Evolutionary conservation across 495 filamentous ascomycete genomes (phyloP).

Genomic region (Xanthoparmelia taractica): DNA sequence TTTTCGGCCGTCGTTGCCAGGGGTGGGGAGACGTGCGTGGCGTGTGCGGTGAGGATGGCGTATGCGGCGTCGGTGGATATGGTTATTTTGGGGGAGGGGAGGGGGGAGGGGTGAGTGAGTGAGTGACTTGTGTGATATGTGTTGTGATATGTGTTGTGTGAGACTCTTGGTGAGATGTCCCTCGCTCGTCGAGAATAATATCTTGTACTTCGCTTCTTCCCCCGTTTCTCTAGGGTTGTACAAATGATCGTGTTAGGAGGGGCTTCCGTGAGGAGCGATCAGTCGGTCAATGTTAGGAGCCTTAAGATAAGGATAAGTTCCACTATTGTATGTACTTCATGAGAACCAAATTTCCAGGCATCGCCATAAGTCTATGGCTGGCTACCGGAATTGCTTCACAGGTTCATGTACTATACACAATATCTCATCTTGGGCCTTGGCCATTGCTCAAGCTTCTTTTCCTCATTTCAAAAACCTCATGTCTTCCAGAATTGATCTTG

Average conservation of each 20-base stretch:
- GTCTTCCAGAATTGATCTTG: not conserved
- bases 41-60: slow-evolving; percentile 62
- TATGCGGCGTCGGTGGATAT: slow-evolving; percentile 63
- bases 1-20: slow-evolving; percentile 59
- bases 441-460: not conserved
- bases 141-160: not conserved
- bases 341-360: not conserved
- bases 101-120: too few relatives aligned
- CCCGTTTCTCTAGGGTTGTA: not conserved
- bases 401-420: not conserved
- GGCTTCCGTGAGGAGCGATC: too few relatives aligned
- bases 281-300: not conserved
- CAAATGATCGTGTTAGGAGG: too few relatives aligned
- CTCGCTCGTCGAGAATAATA: not conserved
- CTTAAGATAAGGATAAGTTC: not conserved
- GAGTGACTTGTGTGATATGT: too few relatives aligned
- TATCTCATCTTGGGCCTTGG: not conserved
- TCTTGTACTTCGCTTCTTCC: not conserved
- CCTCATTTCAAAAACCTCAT: not conserved
- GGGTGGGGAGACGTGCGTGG: slow-evolving; percentile 59
- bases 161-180: not conserved
- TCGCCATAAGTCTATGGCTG: not conserved
- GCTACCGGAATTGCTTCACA: not conserved
- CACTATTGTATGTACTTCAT: not conserved
- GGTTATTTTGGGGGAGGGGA: slow-evolving; percentile 47